Conservation (phyloP, 2,329 filamentous ascomycete genomes). For the Monilinia fructicola region DNA sequence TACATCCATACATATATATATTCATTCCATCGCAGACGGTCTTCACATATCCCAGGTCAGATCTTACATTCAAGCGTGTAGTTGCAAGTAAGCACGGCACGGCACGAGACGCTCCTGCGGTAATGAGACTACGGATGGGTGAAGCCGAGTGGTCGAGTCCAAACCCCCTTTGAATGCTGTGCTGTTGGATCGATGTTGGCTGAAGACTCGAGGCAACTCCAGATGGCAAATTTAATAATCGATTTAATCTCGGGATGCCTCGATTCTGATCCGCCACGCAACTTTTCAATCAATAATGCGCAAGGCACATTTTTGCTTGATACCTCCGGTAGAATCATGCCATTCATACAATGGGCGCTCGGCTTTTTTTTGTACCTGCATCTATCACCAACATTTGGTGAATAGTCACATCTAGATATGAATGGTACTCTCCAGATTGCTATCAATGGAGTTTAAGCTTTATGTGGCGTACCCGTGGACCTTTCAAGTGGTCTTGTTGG, state of each 20-base stretch:
- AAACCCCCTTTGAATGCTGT: neutral
- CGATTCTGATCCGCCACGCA: neutral
- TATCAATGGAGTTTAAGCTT: neutral
- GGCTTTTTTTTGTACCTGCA: neutral
- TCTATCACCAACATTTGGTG: neutral
- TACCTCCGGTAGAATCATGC: neutral
- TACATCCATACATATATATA: too few relatives aligned
- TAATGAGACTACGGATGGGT: neutral
- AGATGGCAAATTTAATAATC: neutral
- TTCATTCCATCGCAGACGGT: too few relatives aligned
- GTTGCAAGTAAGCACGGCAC: neutral
- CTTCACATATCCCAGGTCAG: too few relatives aligned
- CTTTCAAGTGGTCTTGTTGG: neutral
- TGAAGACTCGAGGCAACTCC: neutral
- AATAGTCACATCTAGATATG: neutral
- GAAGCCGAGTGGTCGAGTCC: neutral
- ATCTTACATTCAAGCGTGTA: neutral
- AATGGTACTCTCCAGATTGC: neutral
- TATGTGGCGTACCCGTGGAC: neutral
- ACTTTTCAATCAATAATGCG: neutral
- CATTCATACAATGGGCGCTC: neutral
- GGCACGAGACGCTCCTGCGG: neutral
- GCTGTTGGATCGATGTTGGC: neutral
- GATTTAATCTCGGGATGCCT: neutral
- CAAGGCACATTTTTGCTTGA: constrained; percentile 6